Base-by-base conservation (phyloP, 805 yeast species). In the Kazachstania taianensis region DNA sequence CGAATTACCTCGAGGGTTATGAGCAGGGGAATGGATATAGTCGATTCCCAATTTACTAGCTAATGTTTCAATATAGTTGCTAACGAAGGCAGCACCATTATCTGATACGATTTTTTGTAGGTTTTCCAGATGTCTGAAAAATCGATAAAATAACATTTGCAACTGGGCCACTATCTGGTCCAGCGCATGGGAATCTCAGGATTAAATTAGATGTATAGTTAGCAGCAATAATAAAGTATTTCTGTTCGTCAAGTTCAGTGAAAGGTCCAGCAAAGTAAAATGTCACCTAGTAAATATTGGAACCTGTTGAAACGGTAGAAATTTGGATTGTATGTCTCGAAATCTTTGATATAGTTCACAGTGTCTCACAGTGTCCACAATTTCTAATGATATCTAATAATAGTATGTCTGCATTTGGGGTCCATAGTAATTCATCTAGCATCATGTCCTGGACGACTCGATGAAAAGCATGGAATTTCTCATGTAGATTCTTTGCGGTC, bases 231-330 rank as follows among this genome's bases (percentile, higher is more conserved):
- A 34, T 5, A 22, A 34, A 34, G 22, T 34, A 20, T 10, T 7
- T 5, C 8, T 20, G 7, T 2, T 15, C 32, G 14, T 28, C 10
- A 15, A 14, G 28, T 20, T 10, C n/a, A 20, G 29, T 19, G 10
- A 28, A 10, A 4, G 37, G 37, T 5, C 37, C 37, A 5, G 33
- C 33, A 23, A 34, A 34, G n/a, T 34, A 27, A 34, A n/a, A 28
- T 34, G 37, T 28, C 37, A 34, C n/a, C 29, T 14, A 5, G 10
- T 5, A 15, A 34, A 34, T 15, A 34, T 23, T 2, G 7, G 5
- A 5, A 14, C n/a, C 7, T 4, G 7, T 13, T 28, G 20, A 8
- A 34, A 13, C 4, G 10, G 9, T 5, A 32, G 37, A 20, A 28
- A 28, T 25, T 18, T 17, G n/a, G 16, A 14, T 4, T 32, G 32